A percentile compares a stretch with the other conserved stretches of the same genome.
Evolutionary conservation across 805 yeast species (phyloP).

Genomic region (Hemisphaericaspora nanyangensis): DNA sequence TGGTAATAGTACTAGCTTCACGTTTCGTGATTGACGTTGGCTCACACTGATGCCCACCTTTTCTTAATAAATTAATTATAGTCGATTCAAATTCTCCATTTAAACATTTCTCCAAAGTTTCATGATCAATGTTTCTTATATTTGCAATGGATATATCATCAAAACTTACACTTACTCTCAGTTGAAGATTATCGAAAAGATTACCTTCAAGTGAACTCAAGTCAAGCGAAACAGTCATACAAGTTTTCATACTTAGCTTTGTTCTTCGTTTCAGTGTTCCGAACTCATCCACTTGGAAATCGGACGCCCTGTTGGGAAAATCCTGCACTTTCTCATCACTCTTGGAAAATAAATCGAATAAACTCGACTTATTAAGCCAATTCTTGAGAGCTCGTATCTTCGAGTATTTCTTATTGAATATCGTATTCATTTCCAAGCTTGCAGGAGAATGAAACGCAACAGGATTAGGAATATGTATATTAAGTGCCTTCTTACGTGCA

Average conservation of each 20-base stretch:
- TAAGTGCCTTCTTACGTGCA: constrained; percentile 29
- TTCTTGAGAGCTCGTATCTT: constrained; percentile 9
- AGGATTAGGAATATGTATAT: constrained; percentile 42
- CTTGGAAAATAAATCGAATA: constrained; percentile 14
- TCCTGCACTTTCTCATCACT: constrained; percentile 9
- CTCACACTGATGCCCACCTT: neutral
- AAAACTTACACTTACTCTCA: constrained; percentile 23
- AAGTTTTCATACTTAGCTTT: constrained; percentile 15
- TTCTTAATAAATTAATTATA: constrained; percentile 9
- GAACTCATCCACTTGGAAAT: neutral
- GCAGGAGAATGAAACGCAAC: constrained; percentile 31
- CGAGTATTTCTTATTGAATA: constrained; percentile 7
- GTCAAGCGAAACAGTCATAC: constrained; percentile 35
- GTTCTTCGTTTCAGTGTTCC: constrained; percentile 9
- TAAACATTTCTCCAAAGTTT: constrained; percentile 25
- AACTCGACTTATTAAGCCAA: constrained; percentile 9
- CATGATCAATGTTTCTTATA: constrained; percentile 19
- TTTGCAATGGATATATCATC: constrained; percentile 21
- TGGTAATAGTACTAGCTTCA: neutral
- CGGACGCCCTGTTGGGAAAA: constrained; percentile 7
- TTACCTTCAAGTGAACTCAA: constrained; percentile 31
- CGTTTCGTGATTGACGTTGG: neutral
- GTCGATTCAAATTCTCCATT: constrained; percentile 18
- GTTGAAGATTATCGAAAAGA: constrained; percentile 23
- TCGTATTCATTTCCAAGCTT: constrained; percentile 13